Evolutionary conservation across 2,329 filamentous ascomycete genomes (phyloP).

Genomic region (Leptographium galeiforme): DNA sequence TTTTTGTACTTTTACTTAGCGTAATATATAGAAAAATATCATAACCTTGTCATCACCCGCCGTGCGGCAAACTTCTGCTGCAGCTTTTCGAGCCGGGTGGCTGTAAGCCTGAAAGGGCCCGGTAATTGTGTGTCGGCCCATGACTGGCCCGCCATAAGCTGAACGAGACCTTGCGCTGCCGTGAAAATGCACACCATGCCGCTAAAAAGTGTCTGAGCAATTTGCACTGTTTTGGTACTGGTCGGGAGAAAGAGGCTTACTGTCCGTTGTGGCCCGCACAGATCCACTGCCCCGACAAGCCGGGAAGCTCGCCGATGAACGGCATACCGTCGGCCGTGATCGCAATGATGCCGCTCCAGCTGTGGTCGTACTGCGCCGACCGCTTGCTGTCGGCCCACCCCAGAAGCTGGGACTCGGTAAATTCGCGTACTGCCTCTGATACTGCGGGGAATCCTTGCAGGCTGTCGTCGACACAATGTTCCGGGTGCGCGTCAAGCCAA

Average conservation of each 20-base stretch:
- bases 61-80: not conserved
- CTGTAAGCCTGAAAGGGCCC: not conserved
- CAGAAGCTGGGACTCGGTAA: not conserved
- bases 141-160: not conserved
- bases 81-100: not conserved
- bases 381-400: not conserved
- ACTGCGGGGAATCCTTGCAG: not conserved
- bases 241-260: not conserved
- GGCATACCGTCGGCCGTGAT: not conserved
- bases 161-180: not conserved
- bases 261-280: constrained; percentile 4
- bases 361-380: not conserved
- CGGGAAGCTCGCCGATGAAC: constrained; percentile 1
- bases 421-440: not conserved
- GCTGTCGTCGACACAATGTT: constrained; percentile 3
- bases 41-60: not conserved
- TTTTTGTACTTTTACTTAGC: too few relatives aligned
- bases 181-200: constrained; percentile 3
- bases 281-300: not conserved
- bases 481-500: not conserved
- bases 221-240: not conserved
- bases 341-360: constrained; percentile 3
- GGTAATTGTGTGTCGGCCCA: not conserved
- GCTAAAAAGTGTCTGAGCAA: not conserved
- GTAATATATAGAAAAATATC: too few relatives aligned